Base-by-base conservation (phyloP, 1,139 yeast genomes). In the Sugiyamaella sp. region DNA sequence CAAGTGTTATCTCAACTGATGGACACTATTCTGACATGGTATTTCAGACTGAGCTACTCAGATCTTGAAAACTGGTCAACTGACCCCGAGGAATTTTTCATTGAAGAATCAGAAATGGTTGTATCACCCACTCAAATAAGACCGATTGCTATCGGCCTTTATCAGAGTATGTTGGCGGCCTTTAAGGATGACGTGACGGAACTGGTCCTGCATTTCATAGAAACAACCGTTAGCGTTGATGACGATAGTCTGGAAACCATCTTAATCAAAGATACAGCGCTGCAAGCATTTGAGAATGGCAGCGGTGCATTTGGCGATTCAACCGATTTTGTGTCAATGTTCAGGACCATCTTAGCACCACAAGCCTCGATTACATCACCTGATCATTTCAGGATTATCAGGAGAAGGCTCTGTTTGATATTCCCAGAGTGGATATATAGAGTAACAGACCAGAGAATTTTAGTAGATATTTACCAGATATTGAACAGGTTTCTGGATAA, bases 21-120 rank as follows among this genome's bases (percentile, higher is more conserved):
- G 21, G 86, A 86, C 57, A 71, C 86, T 32, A 73, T 90, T 33
- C 83, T 89, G 54, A 77, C 78, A 37, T 84, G 86, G 81, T 91
- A 89, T 66, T 76, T 93, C 60, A 80, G 85, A 52, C 70, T 91
- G 46, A 81, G 84, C 53, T 88, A 91, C 0, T 71, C 80, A 0
- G 98, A 91, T 65, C 71, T 91, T 48, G 95, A 87, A 61, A 74
- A 81, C 46, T 93, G 98, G 98, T 70, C 76, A 12, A 70, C 80
- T 32, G 96, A 89, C 57, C 97, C 98, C 0, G 98, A 90, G 68
- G 97, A 89, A 66, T 93, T 96, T 89, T 83, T 89, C 32, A 84
- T 84, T 59, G 96, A 88, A 65, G 96, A 90, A 61, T 74, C 85
- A 54, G 80, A 85, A 41, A 76, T 83, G 5, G 84, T 88, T 63